Percentiles rank a stretch among this genome's conserved stretches.
phyloP scores from a whole-genome alignment of 345 rosid genomes.

The Eucalyptus cloeziana region DNA sequence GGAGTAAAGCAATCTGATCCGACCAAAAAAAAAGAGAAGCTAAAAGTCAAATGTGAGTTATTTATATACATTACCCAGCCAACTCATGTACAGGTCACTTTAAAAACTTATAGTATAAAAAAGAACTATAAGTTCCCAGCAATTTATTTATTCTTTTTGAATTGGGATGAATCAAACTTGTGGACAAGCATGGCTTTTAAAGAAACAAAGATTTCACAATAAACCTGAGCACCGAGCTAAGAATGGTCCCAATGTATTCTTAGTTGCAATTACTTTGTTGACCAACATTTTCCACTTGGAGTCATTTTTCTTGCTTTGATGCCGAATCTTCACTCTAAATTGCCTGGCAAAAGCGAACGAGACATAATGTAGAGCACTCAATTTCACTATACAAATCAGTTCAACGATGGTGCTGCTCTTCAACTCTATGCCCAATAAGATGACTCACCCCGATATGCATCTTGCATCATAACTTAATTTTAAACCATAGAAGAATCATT shows the following conservation, averaged over 20 bases:
- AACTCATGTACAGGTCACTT: background rate
- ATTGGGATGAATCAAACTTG: background rate
- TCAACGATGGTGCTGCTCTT: too few relatives aligned
- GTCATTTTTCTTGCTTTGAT: constrained; percentile 56
- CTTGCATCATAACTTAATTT: background rate
- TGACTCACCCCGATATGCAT: background rate
- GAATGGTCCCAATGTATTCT: constrained; percentile 39
- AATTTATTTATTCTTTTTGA: background rate
- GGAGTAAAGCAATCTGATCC: background rate
- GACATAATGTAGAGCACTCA: too few relatives aligned
- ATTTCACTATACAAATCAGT: too few relatives aligned
- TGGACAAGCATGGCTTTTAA: too few relatives aligned
- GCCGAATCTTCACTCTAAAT: constrained; percentile 54
- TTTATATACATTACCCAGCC: background rate
- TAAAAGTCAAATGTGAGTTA: background rate
- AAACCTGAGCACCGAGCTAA: constrained; percentile 14
- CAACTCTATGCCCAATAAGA: background rate
- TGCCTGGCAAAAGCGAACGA: background rate
- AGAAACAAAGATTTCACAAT: background rate
- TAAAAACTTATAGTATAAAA: background rate
- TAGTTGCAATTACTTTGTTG: constrained; percentile 49
- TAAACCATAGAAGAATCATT: background rate
- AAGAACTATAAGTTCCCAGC: background rate
- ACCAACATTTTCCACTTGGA: constrained; percentile 58
- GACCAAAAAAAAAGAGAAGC: too few relatives aligned